phyloP scores from a whole-genome alignment of 2,329 filamentous ascomycete species.

The Mycosphaerella sp. region DNA sequence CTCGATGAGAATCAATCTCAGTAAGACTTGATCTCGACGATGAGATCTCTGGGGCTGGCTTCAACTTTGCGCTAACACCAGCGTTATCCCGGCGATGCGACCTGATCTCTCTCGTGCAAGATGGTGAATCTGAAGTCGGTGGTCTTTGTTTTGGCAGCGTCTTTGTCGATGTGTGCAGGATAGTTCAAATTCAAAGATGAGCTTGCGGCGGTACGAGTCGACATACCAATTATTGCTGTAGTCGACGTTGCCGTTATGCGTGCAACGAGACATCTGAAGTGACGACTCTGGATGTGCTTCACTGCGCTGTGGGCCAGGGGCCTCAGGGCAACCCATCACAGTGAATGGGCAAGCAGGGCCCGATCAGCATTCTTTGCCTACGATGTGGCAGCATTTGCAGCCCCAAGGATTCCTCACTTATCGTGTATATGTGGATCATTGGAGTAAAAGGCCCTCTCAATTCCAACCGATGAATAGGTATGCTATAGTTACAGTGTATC shows the following conservation, averaged over 20 bases:
- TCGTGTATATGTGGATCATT: not conserved
- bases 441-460: not conserved
- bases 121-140: too few species aligned
- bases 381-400: not conserved
- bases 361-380: not conserved
- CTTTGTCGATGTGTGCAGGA: too few species aligned
- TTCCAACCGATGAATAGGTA: not conserved
- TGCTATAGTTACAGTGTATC: not conserved
- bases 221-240: too few species aligned
- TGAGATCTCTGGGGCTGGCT: too few species aligned
- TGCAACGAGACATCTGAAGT: not conserved
- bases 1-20: too few species aligned
- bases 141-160: too few species aligned
- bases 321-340: not conserved
- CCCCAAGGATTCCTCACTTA: not conserved
- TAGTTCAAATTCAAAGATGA: too few species aligned
- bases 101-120: too few species aligned
- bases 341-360: not conserved
- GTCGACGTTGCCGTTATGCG: not conserved
- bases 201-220: too few species aligned
- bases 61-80: too few species aligned
- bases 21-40: too few species aligned
- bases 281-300: not conserved
- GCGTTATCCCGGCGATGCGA: too few species aligned
- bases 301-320: not conserved